Percentiles rank a stretch among this genome's conserved stretches.
phyloP scores from a whole-genome alignment of 768 basidiomycete genomes.

The Termitomyces titanicus region DNA sequence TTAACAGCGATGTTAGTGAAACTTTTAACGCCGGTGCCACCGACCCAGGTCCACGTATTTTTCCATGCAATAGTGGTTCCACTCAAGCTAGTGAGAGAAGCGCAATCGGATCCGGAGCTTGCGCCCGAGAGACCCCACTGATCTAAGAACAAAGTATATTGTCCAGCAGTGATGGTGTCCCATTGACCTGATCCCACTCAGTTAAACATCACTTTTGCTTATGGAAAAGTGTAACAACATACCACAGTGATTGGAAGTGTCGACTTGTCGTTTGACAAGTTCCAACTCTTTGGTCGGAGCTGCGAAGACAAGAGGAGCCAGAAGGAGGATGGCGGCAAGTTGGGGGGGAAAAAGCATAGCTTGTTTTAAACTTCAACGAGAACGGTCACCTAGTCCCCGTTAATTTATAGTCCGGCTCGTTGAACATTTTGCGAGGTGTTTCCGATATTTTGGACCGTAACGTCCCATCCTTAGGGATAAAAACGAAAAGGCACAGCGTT shows the following conservation, averaged over 20 bases:
- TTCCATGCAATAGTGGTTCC: constrained; percentile 45
- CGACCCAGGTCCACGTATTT: constrained; percentile 51
- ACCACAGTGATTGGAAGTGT: constrained; percentile 38
- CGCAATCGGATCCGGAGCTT: constrained; percentile 48
- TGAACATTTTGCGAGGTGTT: constrained; percentile 10
- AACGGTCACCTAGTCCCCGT: background rate
- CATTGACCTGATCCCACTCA: constrained; percentile 39
- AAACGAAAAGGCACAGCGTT: background rate
- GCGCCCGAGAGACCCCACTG: constrained; percentile 41
- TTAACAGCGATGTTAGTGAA: constrained; percentile 57
- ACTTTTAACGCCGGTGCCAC: constrained; percentile 54
- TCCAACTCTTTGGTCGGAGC: constrained; percentile 25
- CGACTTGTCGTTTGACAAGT: constrained; percentile 26
- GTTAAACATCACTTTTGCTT: background rate
- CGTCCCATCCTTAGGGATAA: background rate
- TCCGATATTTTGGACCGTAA: constrained; percentile 8
- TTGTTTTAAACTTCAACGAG: background rate
- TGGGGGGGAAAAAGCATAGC: constrained; percentile 21
- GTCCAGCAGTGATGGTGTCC: constrained; percentile 40
- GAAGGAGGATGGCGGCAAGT: constrained; percentile 24
- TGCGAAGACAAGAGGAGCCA: constrained; percentile 26
- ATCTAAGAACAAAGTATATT: constrained; percentile 49
- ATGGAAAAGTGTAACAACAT: background rate
- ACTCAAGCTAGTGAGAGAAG: constrained; percentile 38
- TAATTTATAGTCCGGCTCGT: constrained; percentile 5